Percentiles rank a stretch among this genome's conserved stretches.
These are phyloP conservation scores for Alectoria sarmentosa DNA, from an alignment of 495 filamentous ascomycete genomes.

Conservation along the genomic window DNA sequence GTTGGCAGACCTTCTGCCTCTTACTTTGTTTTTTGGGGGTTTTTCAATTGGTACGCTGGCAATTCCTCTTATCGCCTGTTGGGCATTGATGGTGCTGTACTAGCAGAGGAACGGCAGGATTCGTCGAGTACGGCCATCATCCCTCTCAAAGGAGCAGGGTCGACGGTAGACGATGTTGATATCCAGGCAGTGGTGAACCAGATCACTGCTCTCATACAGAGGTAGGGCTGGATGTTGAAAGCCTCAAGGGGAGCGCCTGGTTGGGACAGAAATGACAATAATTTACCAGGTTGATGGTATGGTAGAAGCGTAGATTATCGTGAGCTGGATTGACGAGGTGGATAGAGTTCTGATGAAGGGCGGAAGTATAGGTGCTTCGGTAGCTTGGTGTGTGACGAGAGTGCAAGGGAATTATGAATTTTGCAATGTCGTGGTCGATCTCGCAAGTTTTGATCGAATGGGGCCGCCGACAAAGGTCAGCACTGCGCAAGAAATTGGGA, in stretches of 20 bases:
- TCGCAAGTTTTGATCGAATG: not conserved
- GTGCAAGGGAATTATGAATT: not conserved
- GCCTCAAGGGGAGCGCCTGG: constrained; percentile 16
- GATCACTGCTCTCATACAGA: constrained; percentile 1
- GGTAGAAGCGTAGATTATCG: not conserved
- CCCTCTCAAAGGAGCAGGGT: constrained; percentile 5
- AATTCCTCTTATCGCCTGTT: constrained; percentile 12
- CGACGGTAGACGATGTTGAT: constrained; percentile 16
- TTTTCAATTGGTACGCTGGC: constrained; percentile 5
- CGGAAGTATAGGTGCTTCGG: not conserved
- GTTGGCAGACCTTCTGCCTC: constrained; percentile 15
- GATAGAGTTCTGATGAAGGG: not conserved
- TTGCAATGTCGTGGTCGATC: constrained; percentile 4
- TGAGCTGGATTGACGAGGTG: not conserved
- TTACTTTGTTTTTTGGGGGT: constrained; percentile 10
- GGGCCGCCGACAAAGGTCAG: not conserved
- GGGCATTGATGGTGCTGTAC: not conserved
- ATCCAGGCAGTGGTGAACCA: constrained; percentile 14
- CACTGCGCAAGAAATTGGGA: not conserved
- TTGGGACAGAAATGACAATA: not conserved
- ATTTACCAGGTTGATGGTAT: not conserved
- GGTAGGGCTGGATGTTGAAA: constrained; percentile 3
- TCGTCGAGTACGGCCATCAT: constrained; percentile 2
- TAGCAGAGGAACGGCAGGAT: constrained; percentile 12
- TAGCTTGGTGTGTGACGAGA: not conserved